These are phyloP conservation scores for Apiotrichum gamsii DNA, from an alignment of 1,284 basidiomycete genomes.

Conservation along the genomic window DNA sequence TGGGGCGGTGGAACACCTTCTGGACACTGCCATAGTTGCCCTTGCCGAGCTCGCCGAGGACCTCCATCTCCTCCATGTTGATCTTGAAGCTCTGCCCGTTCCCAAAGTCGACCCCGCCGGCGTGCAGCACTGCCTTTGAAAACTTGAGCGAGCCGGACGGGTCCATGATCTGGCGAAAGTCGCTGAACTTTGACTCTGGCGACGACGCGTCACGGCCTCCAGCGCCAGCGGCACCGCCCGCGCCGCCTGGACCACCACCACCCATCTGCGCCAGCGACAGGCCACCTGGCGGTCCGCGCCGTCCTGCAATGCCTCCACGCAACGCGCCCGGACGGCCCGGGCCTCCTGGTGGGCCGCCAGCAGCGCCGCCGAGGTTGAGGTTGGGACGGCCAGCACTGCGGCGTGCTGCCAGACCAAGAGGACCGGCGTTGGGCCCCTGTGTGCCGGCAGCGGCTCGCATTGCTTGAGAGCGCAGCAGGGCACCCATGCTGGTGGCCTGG, in stretches of 20 bases:
- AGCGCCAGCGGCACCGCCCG: too few relatives aligned
- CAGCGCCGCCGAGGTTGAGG: slow-evolving; percentile 27
- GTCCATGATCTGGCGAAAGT: slow-evolving; percentile 91
- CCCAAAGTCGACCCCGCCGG: slow-evolving; percentile 88
- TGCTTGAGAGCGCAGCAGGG: slow-evolving; percentile 39
- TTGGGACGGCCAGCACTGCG: slow-evolving; percentile 33
- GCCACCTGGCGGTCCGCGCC: slow-evolving; percentile 42
- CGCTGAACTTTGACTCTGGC: slow-evolving; percentile 57
- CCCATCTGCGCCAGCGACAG: slow-evolving; percentile 24
- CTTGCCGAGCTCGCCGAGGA: slow-evolving; percentile 77
- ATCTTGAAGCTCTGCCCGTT: slow-evolving; percentile 89
- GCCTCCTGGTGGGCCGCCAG: slow-evolving; percentile 12
- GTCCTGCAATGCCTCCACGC: slow-evolving; percentile 33
- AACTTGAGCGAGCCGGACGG: slow-evolving; percentile 92
- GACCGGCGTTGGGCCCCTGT: slow-evolving; percentile 37
- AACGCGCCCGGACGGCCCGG: slow-evolving; percentile 21
- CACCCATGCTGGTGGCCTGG: slow-evolving; percentile 40
- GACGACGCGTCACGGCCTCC: neutral
- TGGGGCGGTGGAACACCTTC: slow-evolving; percentile 88
- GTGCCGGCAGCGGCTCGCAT: slow-evolving; percentile 16
- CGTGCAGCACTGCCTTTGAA: slow-evolving; percentile 88
- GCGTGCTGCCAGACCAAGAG: slow-evolving; percentile 41
- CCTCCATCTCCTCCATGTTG: slow-evolving; percentile 89
- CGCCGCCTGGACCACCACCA: too few relatives aligned
- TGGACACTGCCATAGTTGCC: slow-evolving; percentile 98